Evolutionary conservation across 164 flowering plant genomes (phyloP).

Genomic region (Stephania japonica): DNA sequence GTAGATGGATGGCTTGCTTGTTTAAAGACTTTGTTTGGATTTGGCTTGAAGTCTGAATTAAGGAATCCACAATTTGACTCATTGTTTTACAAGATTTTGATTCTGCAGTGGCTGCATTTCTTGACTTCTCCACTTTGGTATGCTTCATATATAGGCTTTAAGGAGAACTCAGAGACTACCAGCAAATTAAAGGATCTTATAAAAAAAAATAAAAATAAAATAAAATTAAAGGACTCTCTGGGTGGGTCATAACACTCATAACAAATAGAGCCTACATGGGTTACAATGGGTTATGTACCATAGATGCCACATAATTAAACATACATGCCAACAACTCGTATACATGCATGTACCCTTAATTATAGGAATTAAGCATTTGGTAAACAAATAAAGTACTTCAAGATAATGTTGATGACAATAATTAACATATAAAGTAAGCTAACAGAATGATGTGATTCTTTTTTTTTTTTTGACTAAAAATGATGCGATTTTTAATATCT

Average conservation of each 20-base stretch:
- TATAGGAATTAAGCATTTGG: not conserved
- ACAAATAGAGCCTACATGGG: no score
- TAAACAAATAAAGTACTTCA: not conserved
- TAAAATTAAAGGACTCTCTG: no score
- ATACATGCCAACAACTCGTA: not conserved
- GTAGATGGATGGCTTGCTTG: not conserved
- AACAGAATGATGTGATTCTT: no score
- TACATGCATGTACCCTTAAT: not conserved
- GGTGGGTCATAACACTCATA: no score
- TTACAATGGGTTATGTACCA: no score
- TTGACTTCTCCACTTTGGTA: slow-evolving; percentile 2
- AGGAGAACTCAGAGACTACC: not conserved
- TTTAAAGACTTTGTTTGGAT: not conserved
- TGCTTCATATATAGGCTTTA: not conserved
- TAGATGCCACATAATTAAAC: no score
- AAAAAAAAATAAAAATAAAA: no score
- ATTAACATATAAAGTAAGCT: no score
- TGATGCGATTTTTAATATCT: no score
- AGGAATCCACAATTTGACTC: not conserved
- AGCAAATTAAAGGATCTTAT: no score
- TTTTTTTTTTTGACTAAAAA: no score
- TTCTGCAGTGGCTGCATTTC: not conserved
- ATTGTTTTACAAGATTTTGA: not conserved
- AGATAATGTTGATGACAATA: not conserved
- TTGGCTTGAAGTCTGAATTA: not conserved